phyloP scores from a whole-genome alignment of 108 stramenopile species.

The Mediolabrus comicus region DNA sequence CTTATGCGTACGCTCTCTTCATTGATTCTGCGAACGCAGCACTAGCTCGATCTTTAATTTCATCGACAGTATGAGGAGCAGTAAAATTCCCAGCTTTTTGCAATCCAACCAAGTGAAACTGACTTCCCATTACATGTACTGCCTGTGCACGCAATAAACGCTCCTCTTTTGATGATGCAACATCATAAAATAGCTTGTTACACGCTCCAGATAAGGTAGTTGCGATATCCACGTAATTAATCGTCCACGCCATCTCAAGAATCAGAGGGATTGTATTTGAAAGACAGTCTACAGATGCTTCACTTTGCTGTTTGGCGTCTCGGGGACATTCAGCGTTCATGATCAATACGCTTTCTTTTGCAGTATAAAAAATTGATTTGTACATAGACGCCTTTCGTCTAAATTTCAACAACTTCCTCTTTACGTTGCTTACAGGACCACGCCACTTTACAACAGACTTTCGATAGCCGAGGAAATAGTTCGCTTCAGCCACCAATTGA shows the following conservation, averaged over 20 bases:
- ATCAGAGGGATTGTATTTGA: conserved; percentile 40
- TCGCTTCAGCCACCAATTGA: conserved; percentile 43
- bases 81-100: conserved; percentile 24
- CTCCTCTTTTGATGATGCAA: conserved; percentile 23
- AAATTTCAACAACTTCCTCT: conserved; percentile 16
- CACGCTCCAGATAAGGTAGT: conserved; percentile 41
- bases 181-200: conserved; percentile 45
- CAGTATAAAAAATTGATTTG: conserved; percentile 26
- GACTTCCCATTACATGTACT: conserved; percentile 33
- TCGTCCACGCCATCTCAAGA: conserved; percentile 45
- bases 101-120: conserved; percentile 40
- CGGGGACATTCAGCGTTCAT: not conserved
- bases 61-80: conserved; percentile 19
- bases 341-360: conserved; percentile 1
- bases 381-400: conserved; percentile 22
- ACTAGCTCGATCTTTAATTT: conserved; percentile 46
- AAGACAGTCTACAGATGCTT: conserved; percentile 18
- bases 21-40: conserved; percentile 43
- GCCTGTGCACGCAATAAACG: conserved; percentile 41
- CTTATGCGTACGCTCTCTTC: conserved; percentile 20
- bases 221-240: conserved; percentile 47
- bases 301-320: conserved; percentile 8
- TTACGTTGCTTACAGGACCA: conserved; percentile 27
- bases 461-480: conserved; percentile 36
- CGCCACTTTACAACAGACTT: conserved; percentile 43